Base-by-base conservation (phyloP, 495 filamentous ascomycete species). In the Penicillium paxilli region DNA sequence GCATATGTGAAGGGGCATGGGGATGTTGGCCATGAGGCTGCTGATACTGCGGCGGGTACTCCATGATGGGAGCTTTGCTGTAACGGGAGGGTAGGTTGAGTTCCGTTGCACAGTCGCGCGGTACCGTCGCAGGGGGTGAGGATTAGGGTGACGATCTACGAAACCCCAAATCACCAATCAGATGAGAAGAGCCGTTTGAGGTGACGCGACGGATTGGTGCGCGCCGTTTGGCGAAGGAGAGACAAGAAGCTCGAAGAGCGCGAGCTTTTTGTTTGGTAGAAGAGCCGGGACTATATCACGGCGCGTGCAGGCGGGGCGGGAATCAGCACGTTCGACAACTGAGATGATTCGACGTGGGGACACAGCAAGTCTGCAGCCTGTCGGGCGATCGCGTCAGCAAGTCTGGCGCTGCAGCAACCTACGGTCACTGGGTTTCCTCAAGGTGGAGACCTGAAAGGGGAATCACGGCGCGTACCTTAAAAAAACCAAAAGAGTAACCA, bases 31-130 rank as follows among this genome's bases (percentile, higher is more conserved):
- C 77, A 66, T 80, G 80, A 57, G 76, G 67, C 64, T 80, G 77
- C 68, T 81, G 80, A 67, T 80, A 79, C 61, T 81, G 79, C 45
- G 76, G 66, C 53, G 76, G 70, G 52, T 82, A 83, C 63, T 83
- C 80, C 80, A 83, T 82, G 60, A 62, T 79, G 62, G 35, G 51
- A n/a, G n/a, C n/a, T n/a, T 54, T 26, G 44, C 47, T 50, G 52
- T 51, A 52, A 38, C 51, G 55, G 51, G n/a, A n/a, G n/a, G n/a
- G n/a, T n/a, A n/a, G 47, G 54, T 54, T 21, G 40, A n/a, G 38
- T 51, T 55, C 60, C 54, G 70, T 71, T 68, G 67, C 68, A 64
- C 66, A 58, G 63, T 49, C 54, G 57, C 50, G 56, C 53, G 44
- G 57, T 51, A 49, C 35, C 20, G 67, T 57, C 58, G 61, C 69